Base-by-base conservation (phyloP, 2,329 filamentous ascomycete species). In the Reticulascus tulasneorum region DNA sequence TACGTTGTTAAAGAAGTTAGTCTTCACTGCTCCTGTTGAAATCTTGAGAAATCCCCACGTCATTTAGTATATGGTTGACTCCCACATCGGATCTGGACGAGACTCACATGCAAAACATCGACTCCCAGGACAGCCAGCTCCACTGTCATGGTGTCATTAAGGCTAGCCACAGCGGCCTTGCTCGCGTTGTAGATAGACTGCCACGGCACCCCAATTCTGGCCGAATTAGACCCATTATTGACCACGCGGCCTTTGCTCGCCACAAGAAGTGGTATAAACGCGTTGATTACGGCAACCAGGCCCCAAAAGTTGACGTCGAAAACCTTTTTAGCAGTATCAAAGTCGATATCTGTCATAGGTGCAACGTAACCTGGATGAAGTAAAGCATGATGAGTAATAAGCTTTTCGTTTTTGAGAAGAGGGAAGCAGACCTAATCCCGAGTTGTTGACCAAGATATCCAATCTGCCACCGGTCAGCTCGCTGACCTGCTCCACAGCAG, bases 361-460 rank as follows among this genome's bases (percentile, higher is more conserved):
- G 71, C 66, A 12, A 65, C 70, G 50, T 73, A 66, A 4, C 67
- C n/a, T n/a, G n/a, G n/a, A n/a, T n/a, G n/a, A n/a, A n/a, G n/a
- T n/a, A n/a, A n/a, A n/a, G n/a, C n/a, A n/a, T n/a, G n/a, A n/a
- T n/a, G n/a, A n/a, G n/a, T n/a, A n/a, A n/a, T n/a, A n/a, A n/a
- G n/a, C n/a, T n/a, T n/a, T n/a, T n/a, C n/a, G n/a, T n/a, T n/a
- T n/a, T n/a, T n/a, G n/a, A n/a, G n/a, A n/a, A n/a, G n/a, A n/a
- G n/a, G 15, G 18, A 13, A 23, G 13, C 10, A 25, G 13, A 12
- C 65, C 42, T 45, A 77, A n/a, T n/a, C n/a, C n/a, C 71, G 75
- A 75, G 42, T 79, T 79, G 56, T 79, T 79, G 31, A 79, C 65
- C n/a, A 79, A 69, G 29, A 79, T 67, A 45, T 79, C 75, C 5